Percentiles rank a stretch among this genome's conserved stretches.
Evolutionary conservation across 352 stramenopile species (phyloP).

Genomic region (Globisporangium paddicum): DNA sequence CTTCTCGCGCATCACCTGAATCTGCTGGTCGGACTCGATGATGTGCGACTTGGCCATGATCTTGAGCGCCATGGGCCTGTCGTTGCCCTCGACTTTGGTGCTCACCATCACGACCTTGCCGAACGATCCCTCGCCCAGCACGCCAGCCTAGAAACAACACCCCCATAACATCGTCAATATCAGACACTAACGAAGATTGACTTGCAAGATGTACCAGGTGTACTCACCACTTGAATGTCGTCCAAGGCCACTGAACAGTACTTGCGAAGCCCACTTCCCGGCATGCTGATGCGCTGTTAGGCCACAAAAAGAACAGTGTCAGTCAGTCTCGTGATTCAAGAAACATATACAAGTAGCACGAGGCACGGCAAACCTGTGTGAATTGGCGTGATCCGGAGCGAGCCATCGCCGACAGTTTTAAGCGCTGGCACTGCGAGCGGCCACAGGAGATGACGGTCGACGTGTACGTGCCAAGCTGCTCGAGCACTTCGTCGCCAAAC

Average conservation of each 20-base stretch:
- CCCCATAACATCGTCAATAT: background rate
- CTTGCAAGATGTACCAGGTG: too few relatives aligned
- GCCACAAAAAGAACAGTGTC: conserved; percentile 2
- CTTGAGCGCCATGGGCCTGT: conserved; percentile 87
- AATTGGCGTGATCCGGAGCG: conserved; percentile 54
- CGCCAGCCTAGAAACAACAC: conserved; percentile 41
- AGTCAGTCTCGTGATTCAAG: background rate
- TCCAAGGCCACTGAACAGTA: conserved; percentile 49
- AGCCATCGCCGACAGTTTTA: conserved; percentile 50
- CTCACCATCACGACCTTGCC: conserved; percentile 93
- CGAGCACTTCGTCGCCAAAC: conserved; percentile 61
- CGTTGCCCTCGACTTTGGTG: conserved; percentile 43
- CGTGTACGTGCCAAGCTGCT: conserved; percentile 44
- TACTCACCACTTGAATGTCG: conserved; percentile 57
- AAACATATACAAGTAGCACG: too few relatives aligned
- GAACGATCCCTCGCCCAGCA: conserved; percentile 95
- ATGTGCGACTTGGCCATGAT: conserved; percentile 92
- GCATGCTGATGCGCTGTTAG: conserved; percentile 45
- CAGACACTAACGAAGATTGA: background rate
- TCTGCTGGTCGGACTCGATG: conserved; percentile 90
- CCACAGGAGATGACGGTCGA: conserved; percentile 57
- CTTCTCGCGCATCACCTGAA: conserved; percentile 92
- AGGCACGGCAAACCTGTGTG: conserved; percentile 29
- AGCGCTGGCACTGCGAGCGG: conserved; percentile 54
- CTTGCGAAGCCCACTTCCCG: conserved; percentile 36